These are phyloP conservation scores for Talaromyces wortmannii DNA, from an alignment of 495 filamentous ascomycete species.

Conservation along the genomic window DNA sequence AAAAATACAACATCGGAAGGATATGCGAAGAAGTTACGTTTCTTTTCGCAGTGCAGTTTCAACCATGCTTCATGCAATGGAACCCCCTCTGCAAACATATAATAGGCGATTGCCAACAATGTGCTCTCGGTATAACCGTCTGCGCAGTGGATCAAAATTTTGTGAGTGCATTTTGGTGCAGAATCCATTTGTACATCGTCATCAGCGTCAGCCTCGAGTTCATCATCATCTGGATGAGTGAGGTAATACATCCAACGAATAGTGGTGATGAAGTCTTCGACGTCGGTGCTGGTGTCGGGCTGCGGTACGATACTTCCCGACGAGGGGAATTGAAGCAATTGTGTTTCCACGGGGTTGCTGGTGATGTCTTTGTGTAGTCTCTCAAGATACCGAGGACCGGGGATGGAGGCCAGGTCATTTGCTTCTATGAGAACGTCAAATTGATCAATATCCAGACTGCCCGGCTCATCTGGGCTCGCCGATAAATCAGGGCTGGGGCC, in stretches of 20 bases:
- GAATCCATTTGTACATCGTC: conserved; percentile 49
- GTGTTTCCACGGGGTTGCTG: conserved; percentile 34
- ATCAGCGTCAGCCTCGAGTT: conserved; percentile 42
- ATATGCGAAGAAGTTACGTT: conserved; percentile 94
- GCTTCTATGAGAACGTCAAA: conserved; percentile 81
- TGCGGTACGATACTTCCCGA: conserved; percentile 84
- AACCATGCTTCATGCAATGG: conserved; percentile 83
- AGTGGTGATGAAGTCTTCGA: conserved; percentile 75
- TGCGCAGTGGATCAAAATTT: conserved; percentile 82
- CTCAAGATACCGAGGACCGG: conserved; percentile 46
- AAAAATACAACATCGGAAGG: conserved; percentile 80
- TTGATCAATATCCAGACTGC: conserved; percentile 42
- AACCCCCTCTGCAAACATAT: conserved; percentile 78
- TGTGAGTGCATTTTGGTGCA: conserved; percentile 36
- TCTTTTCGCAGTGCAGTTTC: conserved; percentile 67
- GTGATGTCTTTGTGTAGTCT: conserved; percentile 52
- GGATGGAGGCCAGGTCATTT: conserved; percentile 69
- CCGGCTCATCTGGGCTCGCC: conserved; percentile 17
- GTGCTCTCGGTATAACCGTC: conserved; percentile 97
- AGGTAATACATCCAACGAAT: conserved; percentile 86
- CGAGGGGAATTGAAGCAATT: conserved; percentile 79
- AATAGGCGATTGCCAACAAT: conserved; percentile 79
- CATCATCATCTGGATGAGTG: conserved; percentile 48
- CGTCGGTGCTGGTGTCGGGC: conserved; percentile 68
- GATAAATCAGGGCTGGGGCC: conserved; percentile 76